Base-by-base conservation (phyloP, 768 basidiomycete species). In the Leccinum fibrillosum region DNA sequence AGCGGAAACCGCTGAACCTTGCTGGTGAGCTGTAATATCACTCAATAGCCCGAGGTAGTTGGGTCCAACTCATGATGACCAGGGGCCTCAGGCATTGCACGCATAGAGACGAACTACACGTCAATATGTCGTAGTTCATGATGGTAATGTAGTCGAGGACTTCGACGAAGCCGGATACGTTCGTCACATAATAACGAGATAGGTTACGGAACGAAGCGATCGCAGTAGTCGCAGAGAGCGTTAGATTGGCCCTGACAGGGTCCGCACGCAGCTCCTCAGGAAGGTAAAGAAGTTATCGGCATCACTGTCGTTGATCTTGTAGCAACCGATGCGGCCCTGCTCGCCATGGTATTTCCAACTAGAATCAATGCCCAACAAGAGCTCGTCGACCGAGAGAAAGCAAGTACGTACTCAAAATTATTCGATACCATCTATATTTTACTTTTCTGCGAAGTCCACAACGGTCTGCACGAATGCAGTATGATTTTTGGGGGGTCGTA, bases 261-360 rank as follows among this genome's bases (percentile, higher is more conserved):
- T 82, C 75, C 10, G 64, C 59, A 48, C 90, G 84, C 21, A 96
- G 82, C 42, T 81, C 79, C 63, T 86, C 12, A 96, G 78, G 77
- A 95, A 92, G 4, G 74, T 60, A 34, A 94, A 81, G 73, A 89
- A 90, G 71, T 97, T 94, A 30, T 80, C 74, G 0, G 86, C 82
- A 69, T 97, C 95, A 54, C 78, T 59, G 2, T 52, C 9, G 19
- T 70, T 72, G 58, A 86, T 78, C 0, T 69, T 70, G 70, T 95
- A 96, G 63, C 89, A 90, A 1, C 83, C 83, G 1, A 88, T 77
- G 35, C 28, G 9, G 28, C 92, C 92, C 53, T 77, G 73, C 4
- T 72, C 63, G 55, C 79, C 82, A 2, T 93, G 94, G 67, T 89
- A 94, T 72, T 95, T 93, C 92, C 92, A 95, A 66, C 91, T 93